These are phyloP conservation scores for Verticillium alfalfae DNA, from an alignment of 2,329 filamentous ascomycete species.

Conservation along the genomic window DNA sequence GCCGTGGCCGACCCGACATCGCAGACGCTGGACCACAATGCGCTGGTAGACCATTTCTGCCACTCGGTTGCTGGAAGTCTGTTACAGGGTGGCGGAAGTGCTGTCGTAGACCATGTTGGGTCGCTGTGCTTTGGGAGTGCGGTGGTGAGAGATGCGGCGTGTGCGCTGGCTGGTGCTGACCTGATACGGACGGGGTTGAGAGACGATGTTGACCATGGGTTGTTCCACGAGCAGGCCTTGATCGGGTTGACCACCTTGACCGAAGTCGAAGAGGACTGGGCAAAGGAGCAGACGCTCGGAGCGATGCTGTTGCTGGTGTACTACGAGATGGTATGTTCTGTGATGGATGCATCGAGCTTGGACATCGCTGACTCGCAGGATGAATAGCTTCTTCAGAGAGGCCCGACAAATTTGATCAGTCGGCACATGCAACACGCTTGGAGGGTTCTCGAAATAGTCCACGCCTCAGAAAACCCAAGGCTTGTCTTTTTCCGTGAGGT, in stretches of 20 bases:
- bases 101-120: slow-evolving; percentile 4
- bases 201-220: slow-evolving; percentile 5
- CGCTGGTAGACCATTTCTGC: slow-evolving; percentile 9
- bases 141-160: slow-evolving; percentile 8
- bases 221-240: slow-evolving; percentile 7
- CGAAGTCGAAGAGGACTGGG: slow-evolving; percentile 7
- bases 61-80: slow-evolving; percentile 2
- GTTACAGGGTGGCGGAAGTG: slow-evolving; percentile 1
- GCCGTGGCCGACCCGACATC: neutral
- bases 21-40: slow-evolving; percentile 2
- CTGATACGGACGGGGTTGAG: slow-evolving; percentile 5
- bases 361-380: neutral
- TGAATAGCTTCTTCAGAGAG: slow-evolving; percentile 6
- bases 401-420: neutral
- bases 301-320: slow-evolving; percentile 8
- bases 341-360: too few species aligned
- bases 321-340: slow-evolving; percentile 8
- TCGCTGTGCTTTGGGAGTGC: slow-evolving; percentile 7
- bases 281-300: slow-evolving; percentile 6
- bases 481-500: slow-evolving; percentile 9
- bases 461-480: slow-evolving; percentile 2
- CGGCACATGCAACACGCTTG: slow-evolving; percentile 8
- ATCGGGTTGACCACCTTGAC: slow-evolving; percentile 2
- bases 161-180: slow-evolving; percentile 8
- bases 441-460: slow-evolving; percentile 5